Evolutionary conservation across 2,329 filamentous ascomycete species (phyloP).

Genomic region (Epichloe uncinata): DNA sequence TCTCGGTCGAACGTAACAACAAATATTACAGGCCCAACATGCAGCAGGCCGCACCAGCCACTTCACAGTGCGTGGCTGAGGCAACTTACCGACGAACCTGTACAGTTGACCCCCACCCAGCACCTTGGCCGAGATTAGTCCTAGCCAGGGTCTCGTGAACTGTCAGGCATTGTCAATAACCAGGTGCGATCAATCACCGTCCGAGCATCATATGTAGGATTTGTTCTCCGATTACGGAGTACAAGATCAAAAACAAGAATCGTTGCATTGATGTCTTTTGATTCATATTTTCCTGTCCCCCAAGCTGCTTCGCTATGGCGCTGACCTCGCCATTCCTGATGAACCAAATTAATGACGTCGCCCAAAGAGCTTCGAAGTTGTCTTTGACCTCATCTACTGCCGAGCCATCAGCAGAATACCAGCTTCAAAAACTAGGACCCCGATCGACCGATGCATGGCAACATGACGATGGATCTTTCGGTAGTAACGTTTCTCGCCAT

Average conservation of each 20-base stretch:
- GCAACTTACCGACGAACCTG: background rate
- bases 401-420: constrained; percentile 21
- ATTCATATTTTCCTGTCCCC: background rate
- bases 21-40: no score
- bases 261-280: background rate
- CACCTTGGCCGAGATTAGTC: no score
- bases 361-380: constrained; percentile 13
- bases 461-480: constrained; percentile 9
- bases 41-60: background rate
- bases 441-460: constrained; percentile 16
- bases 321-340: constrained; percentile 15
- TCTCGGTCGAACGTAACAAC: no score
- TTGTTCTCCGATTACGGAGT: background rate
- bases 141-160: no score
- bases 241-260: background rate
- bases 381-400: constrained; percentile 13
- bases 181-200: background rate
- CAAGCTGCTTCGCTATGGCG: background rate
- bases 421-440: constrained; percentile 27
- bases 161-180: no score
- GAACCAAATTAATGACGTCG: constrained; percentile 14
- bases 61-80: background rate
- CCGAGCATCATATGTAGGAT: background rate
- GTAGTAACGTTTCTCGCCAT: background rate
- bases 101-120: no score